Evolutionary conservation across 192 early-diverging fungal genomes (phyloP).

Genomic region (Geosiphon pyriformis): DNA sequence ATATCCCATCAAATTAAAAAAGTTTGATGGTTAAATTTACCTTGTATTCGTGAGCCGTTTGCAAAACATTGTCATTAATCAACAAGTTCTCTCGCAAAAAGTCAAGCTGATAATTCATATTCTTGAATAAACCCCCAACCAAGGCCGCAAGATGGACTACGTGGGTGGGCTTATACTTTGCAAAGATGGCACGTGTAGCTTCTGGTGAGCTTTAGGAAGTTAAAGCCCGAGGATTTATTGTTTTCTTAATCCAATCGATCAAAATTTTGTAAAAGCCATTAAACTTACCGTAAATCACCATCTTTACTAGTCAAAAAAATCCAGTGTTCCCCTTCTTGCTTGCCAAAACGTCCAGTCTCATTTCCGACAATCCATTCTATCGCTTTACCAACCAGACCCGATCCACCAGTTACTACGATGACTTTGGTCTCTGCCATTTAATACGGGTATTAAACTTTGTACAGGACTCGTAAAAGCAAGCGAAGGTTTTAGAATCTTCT

Average conservation of each 20-base stretch:
- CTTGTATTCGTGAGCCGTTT: conserved; percentile 51
- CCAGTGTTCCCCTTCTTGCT: conserved; percentile 65
- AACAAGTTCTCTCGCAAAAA: conserved; percentile 72
- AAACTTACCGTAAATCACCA: conserved; percentile 68
- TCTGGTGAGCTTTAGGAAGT: conserved; percentile 22
- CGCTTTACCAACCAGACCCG: conserved; percentile 74
- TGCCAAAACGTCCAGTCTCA: conserved; percentile 47
- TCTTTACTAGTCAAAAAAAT: conserved; percentile 70
- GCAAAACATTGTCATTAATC: conserved; percentile 76
- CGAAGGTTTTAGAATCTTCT: too few relatives aligned
- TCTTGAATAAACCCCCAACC: conserved; percentile 73
- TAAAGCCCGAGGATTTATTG: too few relatives aligned
- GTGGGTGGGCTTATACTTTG: conserved; percentile 70
- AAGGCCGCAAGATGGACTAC: conserved; percentile 74
- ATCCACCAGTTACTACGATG: conserved; percentile 74
- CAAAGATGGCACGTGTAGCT: conserved; percentile 63
- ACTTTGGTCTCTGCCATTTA: conserved; percentile 29
- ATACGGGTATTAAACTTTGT: too few relatives aligned
- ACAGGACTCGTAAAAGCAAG: too few relatives aligned
- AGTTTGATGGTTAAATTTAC: conserved; percentile 43
- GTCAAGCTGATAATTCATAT: conserved; percentile 75
- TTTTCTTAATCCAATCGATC: too few relatives aligned
- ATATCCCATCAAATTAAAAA: neutral
- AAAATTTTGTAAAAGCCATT: neutral
- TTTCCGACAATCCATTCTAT: conserved; percentile 63